Percentiles rank a stretch among this genome's conserved stretches.
Evolutionary conservation across 2,329 filamentous ascomycete genomes (phyloP).

Genomic region (Scytalidium sp.): DNA sequence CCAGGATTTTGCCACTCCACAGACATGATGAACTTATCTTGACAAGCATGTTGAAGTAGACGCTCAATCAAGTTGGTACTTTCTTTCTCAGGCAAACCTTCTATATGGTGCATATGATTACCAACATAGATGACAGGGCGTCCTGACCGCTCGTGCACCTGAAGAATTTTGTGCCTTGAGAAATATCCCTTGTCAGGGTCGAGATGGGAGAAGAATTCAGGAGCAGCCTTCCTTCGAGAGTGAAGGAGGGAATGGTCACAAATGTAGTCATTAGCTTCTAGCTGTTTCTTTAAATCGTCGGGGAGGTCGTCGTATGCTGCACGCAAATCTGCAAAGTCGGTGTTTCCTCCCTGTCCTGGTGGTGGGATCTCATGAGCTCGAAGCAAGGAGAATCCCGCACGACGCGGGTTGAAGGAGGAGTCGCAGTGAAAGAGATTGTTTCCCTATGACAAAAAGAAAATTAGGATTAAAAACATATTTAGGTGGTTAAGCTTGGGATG

Average conservation of each 20-base stretch:
- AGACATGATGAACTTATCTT: slow-evolving; percentile 41
- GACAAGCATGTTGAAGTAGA: slow-evolving; percentile 32
- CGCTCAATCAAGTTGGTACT: slow-evolving; percentile 31
- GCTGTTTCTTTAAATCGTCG: slow-evolving; percentile 17
- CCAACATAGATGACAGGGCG: slow-evolving; percentile 51
- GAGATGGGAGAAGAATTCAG: slow-evolving; percentile 41
- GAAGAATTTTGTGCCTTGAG: slow-evolving; percentile 43
- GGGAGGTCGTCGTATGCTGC: slow-evolving; percentile 46
- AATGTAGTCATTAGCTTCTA: slow-evolving; percentile 36
- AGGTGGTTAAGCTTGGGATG: too few species aligned
- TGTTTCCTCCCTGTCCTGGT: slow-evolving; percentile 40
- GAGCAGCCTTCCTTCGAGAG: slow-evolving; percentile 45
- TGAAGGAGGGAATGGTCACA: slow-evolving; percentile 47
- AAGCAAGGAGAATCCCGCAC: slow-evolving; percentile 48
- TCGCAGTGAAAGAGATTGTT: slow-evolving; percentile 51
- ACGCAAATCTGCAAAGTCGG: slow-evolving; percentile 49
- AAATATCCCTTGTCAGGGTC: slow-evolving; percentile 27
- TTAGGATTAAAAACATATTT: too few species aligned
- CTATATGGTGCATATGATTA: slow-evolving; percentile 48
- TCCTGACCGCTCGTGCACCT: slow-evolving; percentile 34
- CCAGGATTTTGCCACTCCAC: slow-evolving; percentile 44
- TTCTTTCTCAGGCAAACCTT: slow-evolving; percentile 34
- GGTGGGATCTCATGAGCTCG: slow-evolving; percentile 47
- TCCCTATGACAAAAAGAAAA: too few species aligned
- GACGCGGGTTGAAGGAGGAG: slow-evolving; percentile 49